A percentile compares a stretch with the other conserved stretches of the same genome.
These are phyloP conservation scores for Neostapfia colusana DNA, from an alignment of 176 grass and related monocot species.

Conservation along the genomic window DNA sequence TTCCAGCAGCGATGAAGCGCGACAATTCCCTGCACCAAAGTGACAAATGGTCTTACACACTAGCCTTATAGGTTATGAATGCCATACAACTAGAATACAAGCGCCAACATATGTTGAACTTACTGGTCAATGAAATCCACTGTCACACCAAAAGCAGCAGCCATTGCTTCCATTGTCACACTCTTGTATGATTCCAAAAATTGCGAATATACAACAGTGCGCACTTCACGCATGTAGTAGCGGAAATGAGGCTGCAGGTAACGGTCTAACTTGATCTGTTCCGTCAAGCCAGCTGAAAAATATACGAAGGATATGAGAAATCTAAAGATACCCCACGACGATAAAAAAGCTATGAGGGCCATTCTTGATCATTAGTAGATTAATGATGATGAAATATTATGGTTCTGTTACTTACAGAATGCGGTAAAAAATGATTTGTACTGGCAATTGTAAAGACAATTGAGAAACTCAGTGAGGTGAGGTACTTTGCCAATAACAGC, in stretches of 20 bases:
- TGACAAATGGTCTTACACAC: neutral
- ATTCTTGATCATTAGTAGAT: slow-evolving; percentile 12
- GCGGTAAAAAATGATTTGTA: slow-evolving; percentile 96
- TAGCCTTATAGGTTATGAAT: neutral
- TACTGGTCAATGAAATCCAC: slow-evolving; percentile 97
- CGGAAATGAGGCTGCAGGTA: slow-evolving; percentile 93
- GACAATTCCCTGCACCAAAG: slow-evolving; percentile 68
- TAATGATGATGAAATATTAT: slow-evolving; percentile 18
- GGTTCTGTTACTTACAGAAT: slow-evolving; percentile 74
- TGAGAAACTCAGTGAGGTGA: slow-evolving; percentile 91
- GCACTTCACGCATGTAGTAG: slow-evolving; percentile 95
- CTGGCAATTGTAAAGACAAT: slow-evolving; percentile 87
- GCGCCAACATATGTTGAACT: slow-evolving; percentile 13
- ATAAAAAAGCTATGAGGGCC: too few species aligned
- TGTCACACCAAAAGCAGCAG: slow-evolving; percentile 83
- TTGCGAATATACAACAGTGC: slow-evolving; percentile 87
- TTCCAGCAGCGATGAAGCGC: slow-evolving; percentile 92
- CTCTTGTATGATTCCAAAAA: slow-evolving; percentile 98
- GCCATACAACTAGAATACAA: neutral
- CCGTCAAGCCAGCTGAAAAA: slow-evolving; percentile 92
- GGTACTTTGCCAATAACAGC: slow-evolving; percentile 94
- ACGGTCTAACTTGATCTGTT: slow-evolving; percentile 86
- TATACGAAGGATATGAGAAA: slow-evolving; percentile 30
- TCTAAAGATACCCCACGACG: neutral
- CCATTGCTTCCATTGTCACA: slow-evolving; percentile 98